Percentiles rank a stretch among this genome's conserved stretches.
Conservation (phyloP, 305 asterid genomes). For the Galium porrigens region DNA sequence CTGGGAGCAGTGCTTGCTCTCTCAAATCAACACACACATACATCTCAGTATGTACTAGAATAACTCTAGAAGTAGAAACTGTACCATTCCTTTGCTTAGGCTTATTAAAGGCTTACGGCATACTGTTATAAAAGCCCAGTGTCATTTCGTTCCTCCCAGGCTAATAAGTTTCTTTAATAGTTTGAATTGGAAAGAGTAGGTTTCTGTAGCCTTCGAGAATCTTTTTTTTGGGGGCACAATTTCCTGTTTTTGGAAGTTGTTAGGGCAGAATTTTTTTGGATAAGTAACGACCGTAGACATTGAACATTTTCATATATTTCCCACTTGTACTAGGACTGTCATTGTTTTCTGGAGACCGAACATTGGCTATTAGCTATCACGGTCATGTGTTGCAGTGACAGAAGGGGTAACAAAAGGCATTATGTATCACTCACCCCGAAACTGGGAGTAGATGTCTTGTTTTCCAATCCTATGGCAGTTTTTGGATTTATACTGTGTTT, state of each 20-base stretch:
- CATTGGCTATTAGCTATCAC: neutral
- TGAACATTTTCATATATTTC: too few relatives aligned
- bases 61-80: neutral
- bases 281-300: neutral
- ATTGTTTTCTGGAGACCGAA: conserved; percentile 1
- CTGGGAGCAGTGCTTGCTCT: neutral
- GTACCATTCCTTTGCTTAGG: neutral
- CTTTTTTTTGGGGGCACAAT: neutral
- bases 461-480: neutral
- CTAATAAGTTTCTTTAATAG: neutral
- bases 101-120: neutral
- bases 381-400: neutral
- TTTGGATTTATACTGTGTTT: neutral
- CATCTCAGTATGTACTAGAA: neutral
- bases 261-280: too few relatives aligned
- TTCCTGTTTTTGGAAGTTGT: too few relatives aligned
- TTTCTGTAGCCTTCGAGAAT: neutral
- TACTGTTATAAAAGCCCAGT: neutral
- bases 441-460: neutral
- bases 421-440: neutral
- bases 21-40: neutral
- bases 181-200: neutral
- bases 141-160: neutral
- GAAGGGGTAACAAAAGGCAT: neutral
- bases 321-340: neutral